Evolutionary conservation across 2,329 filamentous ascomycete genomes (phyloP), one percentile per base, ranked within the genome.

Genomic region (Didymella exigua): DNA sequence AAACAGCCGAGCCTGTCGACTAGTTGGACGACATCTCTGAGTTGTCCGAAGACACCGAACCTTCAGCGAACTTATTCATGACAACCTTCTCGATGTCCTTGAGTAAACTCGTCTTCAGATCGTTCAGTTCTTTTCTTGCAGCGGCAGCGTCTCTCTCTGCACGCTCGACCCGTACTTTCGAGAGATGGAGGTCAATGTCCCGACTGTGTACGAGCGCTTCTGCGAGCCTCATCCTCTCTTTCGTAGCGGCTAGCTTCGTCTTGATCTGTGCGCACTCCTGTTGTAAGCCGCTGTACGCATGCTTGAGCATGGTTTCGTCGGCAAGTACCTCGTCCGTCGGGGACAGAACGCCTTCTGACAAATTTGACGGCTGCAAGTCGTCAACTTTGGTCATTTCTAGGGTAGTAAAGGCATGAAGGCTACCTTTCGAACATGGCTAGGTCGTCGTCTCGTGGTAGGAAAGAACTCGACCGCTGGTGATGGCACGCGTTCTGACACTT

Each of bases 211-310:
- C 54, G 16, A 57, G 49, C 8, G 49, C 58, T 27, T 63, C 60
- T 13, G 62, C 56, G 8, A 54, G 37, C 23, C 23, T 58, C 47
- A 61, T 42, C 31, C 61, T 33, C 55, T 62, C 42, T 45, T 54
- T 48, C 23, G 54, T 53, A 56, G 58, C 54, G 40, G 49, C 54
- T 36, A 53, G 29, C 5, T 49, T 53, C 30, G 49, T 49, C 38
- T 57, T 52, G 29, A 49, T 49, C 41, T 57, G 54, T 45, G 49
- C 54, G 19, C 49, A 53, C 36, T 57, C 54, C 26, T 57, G 54
- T 37, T 57, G 49, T 46, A 57, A 45, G 45, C 54, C 54, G 49
- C 54, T 52, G 54, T 57, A 57, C 46, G 54, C 54, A 53, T 57
- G 54, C 54, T 56, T 56, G n/a, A 56, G 54, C 54, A 56, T 56